Evolutionary conservation across 139 green algal genomes (phyloP), one percentile per base, ranked within the genome.

Genomic region (Pseudopediastrum boryanum): DNA sequence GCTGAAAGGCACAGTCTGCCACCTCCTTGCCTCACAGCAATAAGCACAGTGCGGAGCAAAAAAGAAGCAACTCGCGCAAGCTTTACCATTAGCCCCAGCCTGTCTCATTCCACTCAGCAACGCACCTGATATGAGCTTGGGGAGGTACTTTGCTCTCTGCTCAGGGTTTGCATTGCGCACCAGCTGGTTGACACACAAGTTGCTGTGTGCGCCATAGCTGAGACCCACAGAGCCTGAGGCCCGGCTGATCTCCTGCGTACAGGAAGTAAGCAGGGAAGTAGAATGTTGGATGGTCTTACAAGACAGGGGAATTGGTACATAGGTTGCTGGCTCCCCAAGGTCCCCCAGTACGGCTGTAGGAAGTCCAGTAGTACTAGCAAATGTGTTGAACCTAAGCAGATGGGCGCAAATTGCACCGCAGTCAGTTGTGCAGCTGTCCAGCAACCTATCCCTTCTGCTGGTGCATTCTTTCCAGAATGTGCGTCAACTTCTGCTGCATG

Each of bases 101-200:
- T n/a, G n/a, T n/a, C n/a, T n/a, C n/a, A n/a, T n/a, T n/a, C n/a
- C n/a, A n/a, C n/a, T n/a, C 36, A 39, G n/a, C n/a, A 10, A 42
- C 76, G 8, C 44, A 84, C 92, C 92, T 81, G 87, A 86, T 2
- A 95, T 86, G 2, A 96, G 87, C 36, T 84, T 83, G 1, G 94
- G 93, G 27, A 98, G 83, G 77, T 95, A 96, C 70, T 89, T 89
- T 0, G 73, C 65, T 65, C 92, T 90, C 81, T 98, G 94, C 29
- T 79, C 79, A 23, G 81, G 23, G 41, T 65, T 87, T 43, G 59
- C 94, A 59, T 98, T 91, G 10, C 95, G 82, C 74, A 94, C 90
- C 1, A 98, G 75, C 85, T 98, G 95, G 82, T 95, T 97, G 54
- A 98, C 89, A 84, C 95, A 98, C 48, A 98, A 86, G 79, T 98